Base-by-base conservation (phyloP, 495 filamentous ascomycete species). In the Penicillium odoratum region DNA sequence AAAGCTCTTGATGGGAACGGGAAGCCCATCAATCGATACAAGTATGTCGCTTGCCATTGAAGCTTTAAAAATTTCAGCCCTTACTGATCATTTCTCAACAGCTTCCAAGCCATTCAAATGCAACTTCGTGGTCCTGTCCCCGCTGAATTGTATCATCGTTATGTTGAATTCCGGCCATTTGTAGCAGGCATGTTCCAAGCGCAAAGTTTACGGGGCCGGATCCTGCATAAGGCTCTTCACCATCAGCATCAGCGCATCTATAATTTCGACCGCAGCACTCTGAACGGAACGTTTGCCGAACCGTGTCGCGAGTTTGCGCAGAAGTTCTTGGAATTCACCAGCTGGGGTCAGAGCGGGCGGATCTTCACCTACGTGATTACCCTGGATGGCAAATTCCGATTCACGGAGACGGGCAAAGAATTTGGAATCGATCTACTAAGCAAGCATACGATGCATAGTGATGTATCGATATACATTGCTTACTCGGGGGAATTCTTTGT, bases 401-500 rank as follows among this genome's bases (percentile, higher is more conserved):
- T 97, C 72, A 97, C 93, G 0, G 92, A 96, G 69, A 98, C 93
- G 0, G 93, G 93, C 7, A 91, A 93, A 57, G 92, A 97, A 67
- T 96, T 97, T 55, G 90, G 92, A 30, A 90, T 98, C 55, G 93
- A 97, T 66, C 70, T 98, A 56, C 73, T 98, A 55, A 89, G 85
- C 63, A 98, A 98, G 69, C 93, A 98, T 69, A 95, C 89, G 31
- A 92, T 98, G 88, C 93, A 98, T 66, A 92, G 88, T 66, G 86
- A 96, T 72, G 92, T 95, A 4, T 87, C 86, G 15, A 88, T 88
- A 18, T 95, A 96, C 68, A 88, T 98, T 56, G 92, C 92, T 3
- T 97, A 87, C 69, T 88, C 88, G 4, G 93, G 93, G 15, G 93
- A 98, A 70, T 98, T 98, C 70, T 95, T 96, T 69, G 80, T 98